These are phyloP conservation scores for Keithomyces neogunnii DNA, from an alignment of 2,329 filamentous ascomycete species.

Conservation along the genomic window DNA sequence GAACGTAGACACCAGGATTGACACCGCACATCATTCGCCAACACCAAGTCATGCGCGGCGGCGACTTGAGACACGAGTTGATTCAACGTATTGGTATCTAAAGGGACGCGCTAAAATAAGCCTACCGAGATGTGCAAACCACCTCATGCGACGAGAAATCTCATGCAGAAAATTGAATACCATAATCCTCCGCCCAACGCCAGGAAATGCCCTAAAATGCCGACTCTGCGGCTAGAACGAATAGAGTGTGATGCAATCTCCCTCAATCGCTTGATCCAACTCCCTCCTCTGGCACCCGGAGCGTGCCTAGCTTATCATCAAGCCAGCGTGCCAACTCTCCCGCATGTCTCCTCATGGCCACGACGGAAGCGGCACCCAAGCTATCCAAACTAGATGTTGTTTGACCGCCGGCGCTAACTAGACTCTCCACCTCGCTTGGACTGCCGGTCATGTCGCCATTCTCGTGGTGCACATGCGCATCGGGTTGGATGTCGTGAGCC, in stretches of 20 bases:
- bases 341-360: conserved; percentile 45
- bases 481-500: conserved; percentile 15
- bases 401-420: conserved; percentile 35
- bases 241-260: too few species aligned
- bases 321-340: conserved; percentile 52
- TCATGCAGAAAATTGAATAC: conserved; percentile 14
- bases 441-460: conserved; percentile 26
- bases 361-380: conserved; percentile 35
- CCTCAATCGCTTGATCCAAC: conserved; percentile 21
- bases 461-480: conserved; percentile 13
- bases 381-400: conserved; percentile 33
- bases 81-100: neutral
- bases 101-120: conserved; percentile 1
- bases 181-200: conserved; percentile 1
- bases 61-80: neutral
- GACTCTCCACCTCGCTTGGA: conserved; percentile 37
- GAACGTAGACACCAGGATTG: too few species aligned
- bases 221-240: too few species aligned
- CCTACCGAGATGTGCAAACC: conserved; percentile 3
- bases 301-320: conserved; percentile 48
- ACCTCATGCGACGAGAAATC: neutral
- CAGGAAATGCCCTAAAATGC: neutral
- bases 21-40: too few species aligned
- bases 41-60: neutral
- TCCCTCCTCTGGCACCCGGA: conserved; percentile 45